phyloP scores from a whole-genome alignment of 768 basidiomycete species.

The Boletus barrowsii region DNA sequence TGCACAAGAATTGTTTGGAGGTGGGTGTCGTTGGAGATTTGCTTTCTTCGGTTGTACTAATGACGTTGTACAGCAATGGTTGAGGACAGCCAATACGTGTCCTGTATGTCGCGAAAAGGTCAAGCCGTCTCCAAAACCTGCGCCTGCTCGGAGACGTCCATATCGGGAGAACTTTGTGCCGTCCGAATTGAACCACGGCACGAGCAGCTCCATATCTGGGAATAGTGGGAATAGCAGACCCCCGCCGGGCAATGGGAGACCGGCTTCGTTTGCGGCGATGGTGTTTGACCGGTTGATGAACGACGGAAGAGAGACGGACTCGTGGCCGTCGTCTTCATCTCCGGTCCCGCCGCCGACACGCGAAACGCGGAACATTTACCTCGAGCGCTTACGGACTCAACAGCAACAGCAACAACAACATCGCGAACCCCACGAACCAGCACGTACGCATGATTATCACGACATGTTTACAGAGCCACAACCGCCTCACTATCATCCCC shows the following conservation, averaged over 20 bases:
- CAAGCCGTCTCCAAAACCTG: slow-evolving; percentile 23
- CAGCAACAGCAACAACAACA: slow-evolving; percentile 12
- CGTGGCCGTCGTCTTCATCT: slow-evolving; percentile 4
- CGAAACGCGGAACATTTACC: slow-evolving; percentile 3
- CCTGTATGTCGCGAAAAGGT: slow-evolving; percentile 77
- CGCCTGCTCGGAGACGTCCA: slow-evolving; percentile 19
- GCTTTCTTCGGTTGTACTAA: background rate
- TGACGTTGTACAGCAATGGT: slow-evolving; percentile 62
- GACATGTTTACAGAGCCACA: slow-evolving; percentile 5
- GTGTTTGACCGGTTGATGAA: slow-evolving; percentile 19
- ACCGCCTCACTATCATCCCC: slow-evolving; percentile 2
- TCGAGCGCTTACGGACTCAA: slow-evolving; percentile 16
- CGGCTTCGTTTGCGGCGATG: slow-evolving; percentile 16
- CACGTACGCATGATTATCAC: slow-evolving; percentile 1
- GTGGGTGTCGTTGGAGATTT: slow-evolving; percentile 36
- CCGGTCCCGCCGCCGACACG: background rate
- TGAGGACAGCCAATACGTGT: slow-evolving; percentile 70
- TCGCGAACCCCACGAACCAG: background rate
- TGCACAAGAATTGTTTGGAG: slow-evolving; percentile 73
- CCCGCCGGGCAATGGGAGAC: slow-evolving; percentile 12
- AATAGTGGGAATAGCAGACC: slow-evolving; percentile 4
- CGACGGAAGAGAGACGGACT: slow-evolving; percentile 14
- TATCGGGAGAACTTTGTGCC: background rate
- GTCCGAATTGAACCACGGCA: slow-evolving; percentile 11
- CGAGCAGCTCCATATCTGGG: background rate